phyloP scores from a whole-genome alignment of 805 yeast genomes.

The Clavispora vitiphila region DNA sequence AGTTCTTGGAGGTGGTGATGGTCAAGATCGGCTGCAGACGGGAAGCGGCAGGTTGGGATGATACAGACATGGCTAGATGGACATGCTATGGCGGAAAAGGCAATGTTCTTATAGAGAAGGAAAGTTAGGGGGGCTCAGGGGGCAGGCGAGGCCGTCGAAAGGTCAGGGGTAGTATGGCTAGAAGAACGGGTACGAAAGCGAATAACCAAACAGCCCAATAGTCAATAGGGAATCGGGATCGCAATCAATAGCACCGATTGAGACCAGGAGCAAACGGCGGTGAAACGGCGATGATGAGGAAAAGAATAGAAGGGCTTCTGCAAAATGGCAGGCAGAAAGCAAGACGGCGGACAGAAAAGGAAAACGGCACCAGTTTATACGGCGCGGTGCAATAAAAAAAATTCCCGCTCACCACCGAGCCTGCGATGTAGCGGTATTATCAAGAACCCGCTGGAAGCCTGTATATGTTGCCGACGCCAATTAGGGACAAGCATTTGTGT shows the following conservation, averaged over 20 bases:
- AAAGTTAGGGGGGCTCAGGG: too few species aligned
- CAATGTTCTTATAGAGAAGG: too few species aligned
- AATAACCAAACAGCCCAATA: too few species aligned
- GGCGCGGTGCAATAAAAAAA: neutral
- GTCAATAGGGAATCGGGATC: too few species aligned
- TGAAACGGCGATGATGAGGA: too few species aligned
- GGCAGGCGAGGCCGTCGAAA: too few species aligned
- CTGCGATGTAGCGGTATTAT: constrained; percentile 1
- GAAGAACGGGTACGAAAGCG: neutral
- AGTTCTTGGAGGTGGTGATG: constrained; percentile 15
- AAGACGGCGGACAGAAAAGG: neutral
- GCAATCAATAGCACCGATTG: too few species aligned
- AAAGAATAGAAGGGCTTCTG: neutral
- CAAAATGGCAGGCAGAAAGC: neutral
- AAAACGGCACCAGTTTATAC: too few species aligned
- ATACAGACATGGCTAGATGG: constrained; percentile 9
- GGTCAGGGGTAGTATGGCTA: too few species aligned
- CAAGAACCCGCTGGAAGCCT: neutral
- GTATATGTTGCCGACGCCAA: constrained; percentile 1
- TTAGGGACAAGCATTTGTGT: constrained; percentile 1
- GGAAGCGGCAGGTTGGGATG: constrained; percentile 5
- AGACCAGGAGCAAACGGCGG: too few species aligned
- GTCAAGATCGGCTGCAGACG: constrained; percentile 14
- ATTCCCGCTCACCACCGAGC: neutral
- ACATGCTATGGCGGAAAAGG: constrained; percentile 13